phyloP scores from a whole-genome alignment of 2,329 filamentous ascomycete genomes.

The Kalmusia sp. region DNA sequence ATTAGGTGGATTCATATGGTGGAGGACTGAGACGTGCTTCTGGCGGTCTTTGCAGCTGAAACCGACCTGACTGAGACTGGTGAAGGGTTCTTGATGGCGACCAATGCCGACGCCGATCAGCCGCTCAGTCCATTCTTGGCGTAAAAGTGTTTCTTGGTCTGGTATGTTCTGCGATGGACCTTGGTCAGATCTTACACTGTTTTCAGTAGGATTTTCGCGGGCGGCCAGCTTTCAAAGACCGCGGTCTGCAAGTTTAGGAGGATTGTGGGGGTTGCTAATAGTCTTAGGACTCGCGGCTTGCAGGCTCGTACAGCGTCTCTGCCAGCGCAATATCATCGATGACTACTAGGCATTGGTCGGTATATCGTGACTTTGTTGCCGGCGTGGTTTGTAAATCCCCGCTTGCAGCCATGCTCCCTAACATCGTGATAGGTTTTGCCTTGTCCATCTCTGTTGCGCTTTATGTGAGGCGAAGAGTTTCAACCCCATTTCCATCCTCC shows the following conservation, averaged over 20 bases:
- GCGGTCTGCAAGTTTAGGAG: not conserved
- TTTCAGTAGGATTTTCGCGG: slow-evolving; percentile 15
- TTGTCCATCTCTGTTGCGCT: not conserved
- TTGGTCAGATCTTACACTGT: slow-evolving; percentile 27
- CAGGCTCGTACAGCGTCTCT: slow-evolving; percentile 3
- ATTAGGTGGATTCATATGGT: not conserved
- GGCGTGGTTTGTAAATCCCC: slow-evolving; percentile 13
- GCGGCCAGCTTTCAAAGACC: slow-evolving; percentile 1
- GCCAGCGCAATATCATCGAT: slow-evolving; percentile 15
- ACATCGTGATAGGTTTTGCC: slow-evolving; percentile 9
- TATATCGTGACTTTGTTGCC: slow-evolving; percentile 11
- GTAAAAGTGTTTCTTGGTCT: slow-evolving; percentile 11
- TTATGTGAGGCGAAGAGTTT: not conserved
- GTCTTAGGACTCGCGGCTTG: slow-evolving; percentile 13
- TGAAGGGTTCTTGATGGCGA: not conserved
- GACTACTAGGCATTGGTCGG: slow-evolving; percentile 6
- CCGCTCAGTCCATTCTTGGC: too few species aligned
- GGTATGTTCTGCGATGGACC: slow-evolving; percentile 26
- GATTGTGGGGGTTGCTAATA: slow-evolving; percentile 17
- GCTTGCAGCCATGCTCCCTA: slow-evolving; percentile 1
- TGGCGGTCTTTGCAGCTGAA: too few species aligned
- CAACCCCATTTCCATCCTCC: not conserved
- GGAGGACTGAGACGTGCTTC: slow-evolving; percentile 3
- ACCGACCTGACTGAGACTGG: not conserved
- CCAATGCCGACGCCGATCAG: not conserved